Evolutionary conservation across 1,139 yeast genomes (phyloP).

Genomic region (Diutina ranongensis): DNA sequence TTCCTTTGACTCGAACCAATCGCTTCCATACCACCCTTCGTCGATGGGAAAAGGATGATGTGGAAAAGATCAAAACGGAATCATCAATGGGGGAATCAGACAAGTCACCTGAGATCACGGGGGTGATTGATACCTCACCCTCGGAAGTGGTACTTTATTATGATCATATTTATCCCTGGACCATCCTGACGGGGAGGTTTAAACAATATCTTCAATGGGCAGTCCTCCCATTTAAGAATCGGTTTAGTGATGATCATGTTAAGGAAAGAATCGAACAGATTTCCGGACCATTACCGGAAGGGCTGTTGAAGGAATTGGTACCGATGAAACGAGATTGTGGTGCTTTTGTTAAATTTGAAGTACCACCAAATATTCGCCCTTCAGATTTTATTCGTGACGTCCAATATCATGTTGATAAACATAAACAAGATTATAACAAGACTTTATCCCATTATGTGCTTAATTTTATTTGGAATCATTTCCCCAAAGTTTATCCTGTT

Average conservation of each 20-base stretch:
- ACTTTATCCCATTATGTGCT: constrained; percentile 15
- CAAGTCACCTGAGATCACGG: constrained; percentile 29
- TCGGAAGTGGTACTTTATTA: constrained; percentile 44
- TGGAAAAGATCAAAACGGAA: constrained; percentile 23
- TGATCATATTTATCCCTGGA: constrained; percentile 37
- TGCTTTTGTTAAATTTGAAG: constrained; percentile 68
- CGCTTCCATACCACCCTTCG: neutral
- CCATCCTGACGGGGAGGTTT: constrained; percentile 15
- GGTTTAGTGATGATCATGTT: constrained; percentile 14
- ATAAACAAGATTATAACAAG: constrained; percentile 15
- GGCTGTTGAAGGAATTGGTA: constrained; percentile 34
- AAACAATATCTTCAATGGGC: constrained; percentile 14
- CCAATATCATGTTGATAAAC: constrained; percentile 32
- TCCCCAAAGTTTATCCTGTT: constrained; percentile 53
- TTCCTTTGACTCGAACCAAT: neutral
- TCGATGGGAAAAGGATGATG: constrained; percentile 11
- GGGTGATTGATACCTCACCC: constrained; percentile 25
- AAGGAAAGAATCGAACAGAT: constrained; percentile 15
- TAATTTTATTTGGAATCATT: constrained; percentile 12
- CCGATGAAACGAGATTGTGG: constrained; percentile 83
- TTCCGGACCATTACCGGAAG: constrained; percentile 23
- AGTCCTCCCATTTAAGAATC: constrained; percentile 11
- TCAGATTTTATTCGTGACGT: constrained; percentile 41
- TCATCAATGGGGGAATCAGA: constrained; percentile 23
- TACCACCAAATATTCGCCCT: constrained; percentile 39